Evolutionary conservation across 2,329 filamentous ascomycete species (phyloP).

Genomic region (Sarocladium oryzae): DNA sequence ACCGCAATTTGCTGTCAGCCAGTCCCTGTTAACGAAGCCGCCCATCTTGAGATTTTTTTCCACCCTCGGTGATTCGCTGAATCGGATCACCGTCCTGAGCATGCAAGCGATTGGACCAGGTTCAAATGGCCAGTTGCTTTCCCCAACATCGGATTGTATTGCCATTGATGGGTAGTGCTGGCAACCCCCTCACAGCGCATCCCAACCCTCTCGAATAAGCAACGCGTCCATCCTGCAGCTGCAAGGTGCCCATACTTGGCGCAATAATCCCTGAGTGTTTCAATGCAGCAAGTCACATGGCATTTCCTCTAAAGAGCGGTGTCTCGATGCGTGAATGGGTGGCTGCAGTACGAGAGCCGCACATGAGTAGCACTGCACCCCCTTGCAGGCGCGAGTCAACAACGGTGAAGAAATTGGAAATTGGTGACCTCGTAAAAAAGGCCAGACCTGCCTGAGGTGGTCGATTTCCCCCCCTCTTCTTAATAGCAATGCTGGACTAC

Average conservation of each 20-base stretch:
- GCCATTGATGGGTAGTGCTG: no score
- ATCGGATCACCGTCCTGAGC: no score
- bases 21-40: no score
- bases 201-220: background rate
- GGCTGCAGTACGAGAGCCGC: background rate
- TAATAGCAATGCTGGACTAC: no score
- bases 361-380: background rate
- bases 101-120: no score
- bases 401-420: conserved; percentile 1
- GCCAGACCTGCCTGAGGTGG: background rate
- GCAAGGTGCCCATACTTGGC: background rate
- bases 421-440: background rate
- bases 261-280: background rate
- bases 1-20: no score
- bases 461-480: no score
- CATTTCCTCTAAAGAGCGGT: background rate
- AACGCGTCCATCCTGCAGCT: background rate
- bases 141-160: no score
- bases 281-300: background rate
- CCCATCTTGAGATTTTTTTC: no score
- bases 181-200: no score
- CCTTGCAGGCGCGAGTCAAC: background rate
- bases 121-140: no score
- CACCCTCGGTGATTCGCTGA: no score
- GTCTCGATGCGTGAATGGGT: background rate